Conservation (phyloP, 257 asterid species). For the Cynanchum wilfordii region DNA sequence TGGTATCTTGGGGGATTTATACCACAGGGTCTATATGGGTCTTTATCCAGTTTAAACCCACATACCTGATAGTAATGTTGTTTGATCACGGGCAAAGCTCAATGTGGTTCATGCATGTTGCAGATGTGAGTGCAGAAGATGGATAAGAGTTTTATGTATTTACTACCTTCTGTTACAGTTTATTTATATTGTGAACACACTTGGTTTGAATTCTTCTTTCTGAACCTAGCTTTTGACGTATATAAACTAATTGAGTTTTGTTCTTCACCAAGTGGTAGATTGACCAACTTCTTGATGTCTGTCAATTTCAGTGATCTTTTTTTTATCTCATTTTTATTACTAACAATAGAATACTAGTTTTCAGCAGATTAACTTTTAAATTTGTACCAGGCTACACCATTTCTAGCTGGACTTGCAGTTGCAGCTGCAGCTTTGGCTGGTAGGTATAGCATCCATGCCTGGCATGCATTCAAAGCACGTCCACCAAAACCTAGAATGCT, state of each 20-base stretch:
- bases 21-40: neutral
- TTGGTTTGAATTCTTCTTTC: neutral
- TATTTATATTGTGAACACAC: neutral
- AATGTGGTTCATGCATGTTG: neutral
- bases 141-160: neutral
- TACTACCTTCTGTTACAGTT: neutral
- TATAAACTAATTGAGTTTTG: neutral
- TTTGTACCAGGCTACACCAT: constrained; percentile 33
- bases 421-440: constrained; percentile 44
- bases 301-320: neutral
- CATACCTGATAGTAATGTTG: neutral
- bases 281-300: neutral
- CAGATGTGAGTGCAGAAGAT: neutral
- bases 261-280: neutral
- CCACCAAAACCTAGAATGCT: constrained; percentile 29
- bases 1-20: neutral
- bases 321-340: neutral
- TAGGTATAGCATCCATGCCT: constrained; percentile 39
- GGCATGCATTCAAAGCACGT: constrained; percentile 39
- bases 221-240: neutral
- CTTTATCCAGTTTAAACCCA: neutral
- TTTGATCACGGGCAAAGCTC: neutral
- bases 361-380: constrained; percentile 3
- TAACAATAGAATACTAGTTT: neutral
- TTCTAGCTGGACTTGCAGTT: constrained; percentile 35